A percentile compares a stretch with the other conserved stretches of the same genome.
Evolutionary conservation across 2,329 filamentous ascomycete genomes (phyloP).

Genomic region (Aureobasidium sp.): DNA sequence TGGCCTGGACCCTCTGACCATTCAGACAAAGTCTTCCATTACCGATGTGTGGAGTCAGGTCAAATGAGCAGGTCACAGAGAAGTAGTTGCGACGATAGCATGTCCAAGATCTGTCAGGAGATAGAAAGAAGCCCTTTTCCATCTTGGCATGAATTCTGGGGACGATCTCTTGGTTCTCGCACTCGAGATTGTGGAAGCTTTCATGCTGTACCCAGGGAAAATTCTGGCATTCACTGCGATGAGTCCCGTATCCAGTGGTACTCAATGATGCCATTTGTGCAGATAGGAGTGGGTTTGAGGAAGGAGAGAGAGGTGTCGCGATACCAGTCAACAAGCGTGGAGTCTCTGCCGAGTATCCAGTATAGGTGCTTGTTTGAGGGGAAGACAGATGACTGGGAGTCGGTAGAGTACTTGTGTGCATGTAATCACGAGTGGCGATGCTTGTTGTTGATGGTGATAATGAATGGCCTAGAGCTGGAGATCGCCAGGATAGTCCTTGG

Average conservation of each 20-base stretch:
- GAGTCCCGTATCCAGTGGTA: constrained; percentile 22
- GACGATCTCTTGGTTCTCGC: constrained; percentile 54
- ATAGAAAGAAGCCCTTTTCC: constrained; percentile 80
- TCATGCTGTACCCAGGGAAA: constrained; percentile 43
- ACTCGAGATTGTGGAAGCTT: constrained; percentile 55
- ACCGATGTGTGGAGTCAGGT: constrained; percentile 55
- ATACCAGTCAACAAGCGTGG: constrained; percentile 25
- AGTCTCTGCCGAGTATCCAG: constrained; percentile 28
- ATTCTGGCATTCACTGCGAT: constrained; percentile 27
- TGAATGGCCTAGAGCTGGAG: constrained; percentile 21
- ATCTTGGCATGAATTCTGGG: constrained; percentile 72
- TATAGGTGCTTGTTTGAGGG: constrained; percentile 23
- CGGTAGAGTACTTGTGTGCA: constrained; percentile 26
- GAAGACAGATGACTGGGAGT: constrained; percentile 26
- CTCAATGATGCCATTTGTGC: constrained; percentile 26
- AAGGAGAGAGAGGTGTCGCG: constrained; percentile 23
- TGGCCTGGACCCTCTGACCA: constrained; percentile 57
- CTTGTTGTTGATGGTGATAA: constrained; percentile 3
- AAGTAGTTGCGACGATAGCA: constrained; percentile 92
- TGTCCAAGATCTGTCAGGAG: constrained; percentile 72
- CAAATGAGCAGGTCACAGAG: constrained; percentile 73
- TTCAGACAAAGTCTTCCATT: constrained; percentile 53
- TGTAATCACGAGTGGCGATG: constrained; percentile 16
- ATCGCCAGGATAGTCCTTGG: constrained; percentile 23
- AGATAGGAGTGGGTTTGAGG: constrained; percentile 11